Conservation (phyloP, 805 yeast species). For the Candida insectorum region DNA sequence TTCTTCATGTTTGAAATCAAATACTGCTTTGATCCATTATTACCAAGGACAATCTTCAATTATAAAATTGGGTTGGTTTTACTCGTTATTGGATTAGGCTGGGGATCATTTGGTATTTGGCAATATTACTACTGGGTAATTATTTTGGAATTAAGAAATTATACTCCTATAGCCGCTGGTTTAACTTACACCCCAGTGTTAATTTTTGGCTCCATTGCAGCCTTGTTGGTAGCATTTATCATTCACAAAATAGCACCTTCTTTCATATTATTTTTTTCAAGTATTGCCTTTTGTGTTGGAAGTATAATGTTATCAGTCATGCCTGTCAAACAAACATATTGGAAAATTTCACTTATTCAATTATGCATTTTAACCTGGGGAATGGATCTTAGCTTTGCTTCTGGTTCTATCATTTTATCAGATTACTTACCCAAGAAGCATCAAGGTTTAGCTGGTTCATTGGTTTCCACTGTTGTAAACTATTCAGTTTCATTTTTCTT, state of each 20-base stretch:
- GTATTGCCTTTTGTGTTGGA: conserved; percentile 55
- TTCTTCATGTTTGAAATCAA: conserved; percentile 51
- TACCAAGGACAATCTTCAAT: conserved; percentile 50
- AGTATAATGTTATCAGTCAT: conserved; percentile 49
- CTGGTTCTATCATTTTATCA: conserved; percentile 61
- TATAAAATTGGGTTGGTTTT: conserved; percentile 47
- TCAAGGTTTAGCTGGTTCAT: conserved; percentile 78
- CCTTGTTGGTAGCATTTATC: conserved; percentile 47
- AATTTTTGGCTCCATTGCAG: conserved; percentile 54
- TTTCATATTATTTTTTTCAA: conserved; percentile 46
- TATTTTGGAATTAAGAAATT: conserved; percentile 46
- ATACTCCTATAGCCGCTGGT: conserved; percentile 29
- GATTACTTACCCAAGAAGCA: conserved; percentile 56
- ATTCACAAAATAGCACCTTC: conserved; percentile 49
- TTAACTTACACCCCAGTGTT: conserved; percentile 46
- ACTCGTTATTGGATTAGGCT: conserved; percentile 54
- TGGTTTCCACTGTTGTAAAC: conserved; percentile 67
- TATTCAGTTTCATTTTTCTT: conserved; percentile 69
- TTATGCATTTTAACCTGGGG: conserved; percentile 62
- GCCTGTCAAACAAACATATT: conserved; percentile 60
- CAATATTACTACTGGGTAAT: conserved; percentile 59
- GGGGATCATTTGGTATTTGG: conserved; percentile 80
- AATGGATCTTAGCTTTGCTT: conserved; percentile 77
- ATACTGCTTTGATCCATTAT: conserved; percentile 45
- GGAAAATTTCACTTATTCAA: conserved; percentile 54